These are phyloP conservation scores for Athelia sp. DNA, from an alignment of 1,284 basidiomycete genomes.

Conservation along the genomic window DNA sequence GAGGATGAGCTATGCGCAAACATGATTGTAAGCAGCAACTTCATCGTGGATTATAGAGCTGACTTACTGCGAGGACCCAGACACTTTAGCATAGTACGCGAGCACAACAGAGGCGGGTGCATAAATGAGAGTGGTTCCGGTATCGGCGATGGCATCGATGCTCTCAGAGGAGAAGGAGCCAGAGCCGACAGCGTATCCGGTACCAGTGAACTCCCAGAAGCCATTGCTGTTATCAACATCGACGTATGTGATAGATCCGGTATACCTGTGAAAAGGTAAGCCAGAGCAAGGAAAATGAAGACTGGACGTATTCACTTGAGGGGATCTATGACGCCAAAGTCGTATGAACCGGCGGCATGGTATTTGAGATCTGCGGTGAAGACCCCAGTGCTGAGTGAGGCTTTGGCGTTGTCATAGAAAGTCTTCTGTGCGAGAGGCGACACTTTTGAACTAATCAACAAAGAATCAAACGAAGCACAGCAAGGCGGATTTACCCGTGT, in stretches of 20 bases:
- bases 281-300: too few relatives aligned
- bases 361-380: background rate
- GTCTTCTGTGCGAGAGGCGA: conserved; percentile 25
- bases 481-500: conserved; percentile 17
- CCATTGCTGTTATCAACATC: background rate
- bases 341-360: background rate
- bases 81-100: conserved; percentile 24
- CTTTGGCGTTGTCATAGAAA: conserved; percentile 25
- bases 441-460: conserved; percentile 10
- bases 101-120: conserved; percentile 26
- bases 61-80: background rate
- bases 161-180: background rate
- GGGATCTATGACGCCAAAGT: background rate
- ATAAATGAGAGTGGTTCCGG: conserved; percentile 30
- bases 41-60: background rate
- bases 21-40: background rate
- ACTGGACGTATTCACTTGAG: too few relatives aligned
- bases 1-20: background rate
- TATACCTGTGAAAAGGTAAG: too few relatives aligned
- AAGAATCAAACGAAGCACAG: too few relatives aligned
- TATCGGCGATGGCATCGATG: background rate
- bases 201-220: background rate
- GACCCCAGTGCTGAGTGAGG: conserved; percentile 28
- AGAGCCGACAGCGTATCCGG: background rate
- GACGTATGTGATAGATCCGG: background rate